phyloP scores from a whole-genome alignment of 2,329 filamentous ascomycete genomes.

The Xylogone sp. region DNA sequence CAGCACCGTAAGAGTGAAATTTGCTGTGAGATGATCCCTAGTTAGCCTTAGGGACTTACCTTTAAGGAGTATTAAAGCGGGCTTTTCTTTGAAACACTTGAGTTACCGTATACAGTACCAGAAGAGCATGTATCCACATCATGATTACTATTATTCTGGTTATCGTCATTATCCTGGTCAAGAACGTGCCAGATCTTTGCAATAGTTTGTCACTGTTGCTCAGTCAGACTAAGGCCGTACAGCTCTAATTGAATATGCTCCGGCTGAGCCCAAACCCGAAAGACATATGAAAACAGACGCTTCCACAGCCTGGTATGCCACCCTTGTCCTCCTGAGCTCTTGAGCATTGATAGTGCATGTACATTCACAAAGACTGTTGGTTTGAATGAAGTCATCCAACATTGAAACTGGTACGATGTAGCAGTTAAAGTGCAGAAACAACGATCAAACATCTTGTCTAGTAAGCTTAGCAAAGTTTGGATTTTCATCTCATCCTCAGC shows the following conservation, averaged over 20 bases:
- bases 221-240: too few species aligned
- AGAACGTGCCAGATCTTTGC: too few species aligned
- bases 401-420: background rate
- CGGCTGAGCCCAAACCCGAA: background rate
- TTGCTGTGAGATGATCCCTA: too few species aligned
- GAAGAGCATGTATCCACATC: too few species aligned
- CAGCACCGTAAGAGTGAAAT: too few species aligned
- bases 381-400: background rate
- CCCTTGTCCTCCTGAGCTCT: background rate
- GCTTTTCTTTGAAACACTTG: too few species aligned
- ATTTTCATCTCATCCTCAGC: background rate
- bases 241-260: background rate
- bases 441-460: background rate
- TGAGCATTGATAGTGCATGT: background rate
- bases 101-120: too few species aligned
- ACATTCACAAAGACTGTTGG: background rate
- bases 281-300: background rate
- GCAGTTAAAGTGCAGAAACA: background rate
- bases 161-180: too few species aligned
- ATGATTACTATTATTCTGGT: too few species aligned
- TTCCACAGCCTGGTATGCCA: background rate
- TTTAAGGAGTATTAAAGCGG: too few species aligned
- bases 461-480: background rate
- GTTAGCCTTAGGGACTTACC: too few species aligned
- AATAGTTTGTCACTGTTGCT: too few species aligned